Evolutionary conservation across 2,329 filamentous ascomycete genomes (phyloP).

Genomic region (Akanthomyces uredinophilus): DNA sequence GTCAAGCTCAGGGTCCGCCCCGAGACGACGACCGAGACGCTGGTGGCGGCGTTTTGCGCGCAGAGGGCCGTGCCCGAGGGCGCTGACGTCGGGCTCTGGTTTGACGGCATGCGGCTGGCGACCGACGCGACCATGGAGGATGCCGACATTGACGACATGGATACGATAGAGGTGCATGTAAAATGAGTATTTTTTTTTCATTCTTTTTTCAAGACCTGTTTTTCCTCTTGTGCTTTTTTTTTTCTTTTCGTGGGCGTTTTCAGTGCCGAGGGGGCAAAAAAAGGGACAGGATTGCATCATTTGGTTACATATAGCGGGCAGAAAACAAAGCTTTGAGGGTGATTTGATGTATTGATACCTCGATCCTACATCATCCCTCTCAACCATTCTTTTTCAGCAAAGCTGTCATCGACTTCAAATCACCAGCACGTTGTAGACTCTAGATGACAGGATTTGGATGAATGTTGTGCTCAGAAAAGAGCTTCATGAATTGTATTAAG

Average conservation of each 20-base stretch:
- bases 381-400: too few species aligned
- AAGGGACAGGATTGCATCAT: too few species aligned
- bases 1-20: constrained; percentile 47
- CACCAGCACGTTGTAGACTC: too few species aligned
- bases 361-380: too few species aligned
- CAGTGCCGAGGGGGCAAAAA: too few species aligned
- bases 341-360: too few species aligned
- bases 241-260: neutral
- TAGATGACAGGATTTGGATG: too few species aligned
- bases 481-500: neutral
- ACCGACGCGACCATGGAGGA: constrained; percentile 56
- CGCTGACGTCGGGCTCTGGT: constrained; percentile 56
- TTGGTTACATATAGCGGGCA: too few species aligned
- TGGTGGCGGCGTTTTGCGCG: constrained; percentile 58
- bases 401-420: too few species aligned
- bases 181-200: constrained; percentile 20
- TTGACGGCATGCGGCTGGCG: constrained; percentile 70
- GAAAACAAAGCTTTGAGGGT: too few species aligned
- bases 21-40: constrained; percentile 55
- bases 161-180: constrained; percentile 69
- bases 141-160: constrained; percentile 68
- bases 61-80: constrained; percentile 46
- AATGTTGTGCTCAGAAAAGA: too few species aligned
- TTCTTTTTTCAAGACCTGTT: neutral
- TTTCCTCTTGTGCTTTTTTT: too few species aligned